These are phyloP conservation scores for Xylaria telfairii DNA, from an alignment of 495 filamentous ascomycete genomes.

Conservation along the genomic window DNA sequence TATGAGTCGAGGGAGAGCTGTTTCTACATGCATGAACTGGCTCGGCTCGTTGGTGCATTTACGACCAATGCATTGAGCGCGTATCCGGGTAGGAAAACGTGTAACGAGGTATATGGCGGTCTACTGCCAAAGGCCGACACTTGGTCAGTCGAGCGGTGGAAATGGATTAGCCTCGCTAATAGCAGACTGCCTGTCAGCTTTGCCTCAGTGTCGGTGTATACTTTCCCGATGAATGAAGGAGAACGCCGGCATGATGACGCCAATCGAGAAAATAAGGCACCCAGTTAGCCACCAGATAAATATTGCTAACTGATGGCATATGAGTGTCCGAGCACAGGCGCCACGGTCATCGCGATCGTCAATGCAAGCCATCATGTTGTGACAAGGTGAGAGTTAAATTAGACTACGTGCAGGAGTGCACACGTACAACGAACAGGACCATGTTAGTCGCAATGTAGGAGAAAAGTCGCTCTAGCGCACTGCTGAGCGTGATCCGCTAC, in stretches of 20 bases:
- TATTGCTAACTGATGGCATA: background rate
- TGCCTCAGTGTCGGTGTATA: constrained; percentile 23
- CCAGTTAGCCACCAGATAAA: constrained; percentile 1
- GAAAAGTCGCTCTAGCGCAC: background rate
- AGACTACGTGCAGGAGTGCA: background rate
- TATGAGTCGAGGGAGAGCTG: background rate
- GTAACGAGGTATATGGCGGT: constrained; percentile 13
- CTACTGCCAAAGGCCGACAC: background rate
- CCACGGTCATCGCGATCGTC: background rate
- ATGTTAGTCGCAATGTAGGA: background rate
- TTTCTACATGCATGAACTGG: constrained; percentile 19
- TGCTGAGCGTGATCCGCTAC: background rate
- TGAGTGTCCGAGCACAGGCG: background rate
- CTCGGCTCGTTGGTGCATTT: constrained; percentile 12
- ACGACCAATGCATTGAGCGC: constrained; percentile 8
- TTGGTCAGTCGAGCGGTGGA: background rate
- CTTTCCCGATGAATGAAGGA: background rate
- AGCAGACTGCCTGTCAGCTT: constrained; percentile 16
- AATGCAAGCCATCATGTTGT: constrained; percentile 1
- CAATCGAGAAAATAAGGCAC: background rate
- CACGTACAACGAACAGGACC: background rate
- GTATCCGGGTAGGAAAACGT: constrained; percentile 1
- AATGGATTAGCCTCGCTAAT: background rate
- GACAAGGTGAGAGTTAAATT: background rate
- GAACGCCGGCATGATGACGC: background rate